A percentile compares a stretch with the other conserved stretches of the same genome.
These are phyloP conservation scores for Microcera coccophila DNA, from an alignment of 2,329 filamentous ascomycete genomes.

Conservation along the genomic window DNA sequence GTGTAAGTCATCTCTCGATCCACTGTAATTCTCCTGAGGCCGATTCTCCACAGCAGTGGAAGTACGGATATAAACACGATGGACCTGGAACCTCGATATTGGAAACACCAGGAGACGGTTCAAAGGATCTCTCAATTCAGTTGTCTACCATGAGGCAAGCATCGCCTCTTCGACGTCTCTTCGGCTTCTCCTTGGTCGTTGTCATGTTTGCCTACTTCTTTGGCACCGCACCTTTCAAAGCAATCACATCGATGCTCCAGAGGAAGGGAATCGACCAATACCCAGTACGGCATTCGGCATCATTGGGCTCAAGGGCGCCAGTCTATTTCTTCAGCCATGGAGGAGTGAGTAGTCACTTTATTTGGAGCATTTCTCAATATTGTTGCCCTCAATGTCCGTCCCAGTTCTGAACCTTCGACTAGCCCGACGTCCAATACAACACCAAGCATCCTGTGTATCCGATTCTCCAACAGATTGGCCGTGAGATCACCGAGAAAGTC, in stretches of 20 bases:
- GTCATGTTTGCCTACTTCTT: slow-evolving; percentile 23
- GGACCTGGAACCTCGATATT: background rate
- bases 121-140: background rate
- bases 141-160: slow-evolving; percentile 19
- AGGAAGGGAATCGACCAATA: slow-evolving; percentile 17
- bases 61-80: slow-evolving; percentile 21
- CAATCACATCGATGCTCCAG: slow-evolving; percentile 21
- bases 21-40: background rate
- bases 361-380: too few relatives aligned
- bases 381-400: background rate
- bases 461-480: slow-evolving; percentile 61
- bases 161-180: slow-evolving; percentile 16
- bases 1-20: slow-evolving; percentile 1
- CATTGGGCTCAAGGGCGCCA: slow-evolving; percentile 27
- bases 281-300: slow-evolving; percentile 8
- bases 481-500: slow-evolving; percentile 65
- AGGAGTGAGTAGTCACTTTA: slow-evolving; percentile 40
- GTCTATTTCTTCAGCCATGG: slow-evolving; percentile 51
- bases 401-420: slow-evolving; percentile 1
- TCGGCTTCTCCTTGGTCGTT: slow-evolving; percentile 21
- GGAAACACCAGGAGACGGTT: background rate
- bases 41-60: slow-evolving; percentile 12
- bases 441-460: slow-evolving; percentile 63
- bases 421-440: slow-evolving; percentile 66
- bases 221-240: slow-evolving; percentile 20